Evolutionary conservation across 805 yeast species (phyloP).

Genomic region (Kuraishia floccosa): DNA sequence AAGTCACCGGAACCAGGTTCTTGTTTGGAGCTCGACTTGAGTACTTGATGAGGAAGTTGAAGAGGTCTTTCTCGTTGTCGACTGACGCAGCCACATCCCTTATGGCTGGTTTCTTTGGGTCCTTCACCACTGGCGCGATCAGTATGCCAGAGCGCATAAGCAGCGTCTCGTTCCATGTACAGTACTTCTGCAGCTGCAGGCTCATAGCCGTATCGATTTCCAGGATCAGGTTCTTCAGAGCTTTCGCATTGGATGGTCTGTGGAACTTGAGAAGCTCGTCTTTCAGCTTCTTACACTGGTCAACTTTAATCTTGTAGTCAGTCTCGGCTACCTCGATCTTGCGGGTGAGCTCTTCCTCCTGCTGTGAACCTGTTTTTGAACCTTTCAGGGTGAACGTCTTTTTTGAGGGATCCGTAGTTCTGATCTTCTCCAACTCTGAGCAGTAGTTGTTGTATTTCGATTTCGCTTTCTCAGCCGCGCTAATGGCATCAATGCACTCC

Average conservation of each 20-base stretch:
- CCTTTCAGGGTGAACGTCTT: slow-evolving; percentile 75
- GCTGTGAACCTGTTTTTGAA: slow-evolving; percentile 70
- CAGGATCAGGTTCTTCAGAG: slow-evolving; percentile 63
- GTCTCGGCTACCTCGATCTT: slow-evolving; percentile 79
- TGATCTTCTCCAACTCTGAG: slow-evolving; percentile 75
- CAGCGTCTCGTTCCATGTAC: slow-evolving; percentile 78
- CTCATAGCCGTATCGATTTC: slow-evolving; percentile 88
- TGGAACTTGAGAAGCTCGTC: slow-evolving; percentile 60
- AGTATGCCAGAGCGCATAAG: slow-evolving; percentile 79
- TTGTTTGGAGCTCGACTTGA: slow-evolving; percentile 13
- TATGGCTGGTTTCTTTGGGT: slow-evolving; percentile 52
- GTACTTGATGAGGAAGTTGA: slow-evolving; percentile 44
- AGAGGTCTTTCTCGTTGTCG: slow-evolving; percentile 77
- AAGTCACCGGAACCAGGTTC: slow-evolving; percentile 55
- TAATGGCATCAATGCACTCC: slow-evolving; percentile 73
- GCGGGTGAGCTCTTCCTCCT: slow-evolving; percentile 76
- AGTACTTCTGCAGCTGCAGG: slow-evolving; percentile 78
- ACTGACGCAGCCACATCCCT: slow-evolving; percentile 64
- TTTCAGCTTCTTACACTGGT: slow-evolving; percentile 60
- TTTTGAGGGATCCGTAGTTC: slow-evolving; percentile 73
- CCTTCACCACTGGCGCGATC: slow-evolving; percentile 58
- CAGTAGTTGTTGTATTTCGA: slow-evolving; percentile 66
- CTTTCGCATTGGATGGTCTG: slow-evolving; percentile 68
- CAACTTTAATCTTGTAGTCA: slow-evolving; percentile 74
- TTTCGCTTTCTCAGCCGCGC: slow-evolving; percentile 82